Conservation (phyloP, 768 basidiomycete genomes). For the Agrocybe pediades region DNA sequence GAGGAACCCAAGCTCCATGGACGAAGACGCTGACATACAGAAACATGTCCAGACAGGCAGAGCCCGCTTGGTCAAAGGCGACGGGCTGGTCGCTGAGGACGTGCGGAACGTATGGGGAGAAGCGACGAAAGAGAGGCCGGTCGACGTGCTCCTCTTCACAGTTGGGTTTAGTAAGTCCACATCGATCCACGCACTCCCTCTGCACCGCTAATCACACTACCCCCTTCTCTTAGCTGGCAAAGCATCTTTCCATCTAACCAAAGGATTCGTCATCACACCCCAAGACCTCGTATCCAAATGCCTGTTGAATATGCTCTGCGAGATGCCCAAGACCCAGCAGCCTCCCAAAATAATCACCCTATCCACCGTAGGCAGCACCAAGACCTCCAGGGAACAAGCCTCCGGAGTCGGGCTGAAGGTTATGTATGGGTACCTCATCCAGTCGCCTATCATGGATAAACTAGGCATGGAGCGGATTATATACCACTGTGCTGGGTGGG, state of each 20-base stretch:
- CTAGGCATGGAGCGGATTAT: conserved; percentile 54
- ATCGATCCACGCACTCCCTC: neutral
- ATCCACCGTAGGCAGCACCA: conserved; percentile 52
- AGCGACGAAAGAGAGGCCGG: neutral
- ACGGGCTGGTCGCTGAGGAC: neutral
- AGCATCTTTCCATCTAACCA: conserved; percentile 28
- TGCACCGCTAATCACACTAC: neutral
- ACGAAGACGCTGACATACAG: neutral
- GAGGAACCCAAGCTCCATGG: neutral
- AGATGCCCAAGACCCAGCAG: conserved; percentile 41
- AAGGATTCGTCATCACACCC: conserved; percentile 50
- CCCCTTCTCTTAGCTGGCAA: conserved; percentile 13
- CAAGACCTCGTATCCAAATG: conserved; percentile 57
- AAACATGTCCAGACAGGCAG: neutral
- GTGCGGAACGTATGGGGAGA: neutral
- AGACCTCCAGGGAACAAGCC: conserved; percentile 39
- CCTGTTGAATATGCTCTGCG: conserved; percentile 55
- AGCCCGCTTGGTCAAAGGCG: neutral
- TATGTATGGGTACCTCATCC: conserved; percentile 47
- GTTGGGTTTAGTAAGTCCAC: conserved; percentile 40
- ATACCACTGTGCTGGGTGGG: conserved; percentile 48
- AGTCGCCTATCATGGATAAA: conserved; percentile 59
- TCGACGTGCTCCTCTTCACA: neutral
- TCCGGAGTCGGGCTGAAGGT: conserved; percentile 45
- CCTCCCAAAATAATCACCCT: conserved; percentile 48